Evolutionary conservation across 208 protist species (phyloP).

Genomic region (Trypanosoma boissoni): DNA sequence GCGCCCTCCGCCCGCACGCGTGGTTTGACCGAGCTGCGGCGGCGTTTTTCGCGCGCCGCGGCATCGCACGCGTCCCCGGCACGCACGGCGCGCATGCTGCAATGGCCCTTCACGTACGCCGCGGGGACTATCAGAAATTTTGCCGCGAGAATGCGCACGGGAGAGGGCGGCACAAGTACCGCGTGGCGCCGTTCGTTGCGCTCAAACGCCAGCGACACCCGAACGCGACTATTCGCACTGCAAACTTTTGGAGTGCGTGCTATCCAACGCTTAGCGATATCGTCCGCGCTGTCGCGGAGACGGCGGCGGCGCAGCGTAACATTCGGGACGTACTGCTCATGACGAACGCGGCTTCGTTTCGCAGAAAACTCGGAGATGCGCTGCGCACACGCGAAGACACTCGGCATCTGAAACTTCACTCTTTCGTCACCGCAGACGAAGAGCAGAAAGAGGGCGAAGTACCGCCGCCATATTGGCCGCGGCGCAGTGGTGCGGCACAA

Average conservation of each 20-base stretch:
- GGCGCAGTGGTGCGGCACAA: too few species aligned
- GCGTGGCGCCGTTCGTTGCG: slow-evolving; percentile 13
- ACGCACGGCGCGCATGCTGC: slow-evolving; percentile 1
- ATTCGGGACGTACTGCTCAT: slow-evolving; percentile 8
- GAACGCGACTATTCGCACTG: slow-evolving; percentile 3
- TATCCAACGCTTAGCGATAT: slow-evolving; percentile 8
- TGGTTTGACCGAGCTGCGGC: slow-evolving; percentile 16
- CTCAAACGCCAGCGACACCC: slow-evolving; percentile 1
- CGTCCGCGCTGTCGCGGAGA: background rate
- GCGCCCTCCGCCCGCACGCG: slow-evolving; percentile 1
- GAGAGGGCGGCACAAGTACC: slow-evolving; percentile 10
- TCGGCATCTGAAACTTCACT: slow-evolving; percentile 4
- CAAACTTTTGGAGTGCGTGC: slow-evolving; percentile 9
- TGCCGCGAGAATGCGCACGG: slow-evolving; percentile 24
- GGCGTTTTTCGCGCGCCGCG: slow-evolving; percentile 15
- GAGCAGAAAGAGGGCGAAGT: background rate
- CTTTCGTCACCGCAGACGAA: background rate
- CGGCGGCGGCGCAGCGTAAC: background rate
- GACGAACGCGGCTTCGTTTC: slow-evolving; percentile 7
- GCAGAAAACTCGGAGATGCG: background rate
- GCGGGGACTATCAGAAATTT: slow-evolving; percentile 32
- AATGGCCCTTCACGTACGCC: slow-evolving; percentile 19
- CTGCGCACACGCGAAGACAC: background rate
- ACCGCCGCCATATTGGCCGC: slow-evolving; percentile 14
- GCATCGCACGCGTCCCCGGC: background rate